phyloP scores from a whole-genome alignment of 441 rosid species.

The Populus hybrid region DNA sequence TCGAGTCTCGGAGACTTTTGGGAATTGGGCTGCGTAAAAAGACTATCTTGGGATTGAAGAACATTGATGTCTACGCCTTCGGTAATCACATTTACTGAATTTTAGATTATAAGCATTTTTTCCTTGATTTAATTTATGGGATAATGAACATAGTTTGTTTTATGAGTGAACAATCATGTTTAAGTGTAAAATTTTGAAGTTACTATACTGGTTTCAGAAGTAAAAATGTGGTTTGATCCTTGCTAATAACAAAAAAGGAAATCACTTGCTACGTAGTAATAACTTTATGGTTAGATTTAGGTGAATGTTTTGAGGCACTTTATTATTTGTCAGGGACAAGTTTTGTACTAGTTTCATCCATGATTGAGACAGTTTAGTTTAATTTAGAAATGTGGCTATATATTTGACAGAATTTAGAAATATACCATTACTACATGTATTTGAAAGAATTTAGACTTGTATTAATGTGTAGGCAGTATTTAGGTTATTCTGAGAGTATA shows the following conservation, averaged over 20 bases:
- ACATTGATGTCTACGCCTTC: constrained; percentile 84
- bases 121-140: neutral
- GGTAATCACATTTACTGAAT: constrained; percentile 35
- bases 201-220: neutral
- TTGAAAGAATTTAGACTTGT: no score
- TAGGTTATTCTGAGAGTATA: neutral
- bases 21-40: constrained; percentile 85
- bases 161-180: neutral
- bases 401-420: no score
- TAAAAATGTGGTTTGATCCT: neutral
- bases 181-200: neutral
- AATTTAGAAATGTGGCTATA: neutral
- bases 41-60: constrained; percentile 73
- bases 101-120: neutral
- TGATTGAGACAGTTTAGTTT: neutral
- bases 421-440: no score
- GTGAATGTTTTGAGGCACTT: neutral
- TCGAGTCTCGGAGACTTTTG: constrained; percentile 54
- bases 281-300: neutral
- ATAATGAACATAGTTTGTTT: neutral
- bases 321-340: neutral
- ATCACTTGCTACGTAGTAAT: neutral
- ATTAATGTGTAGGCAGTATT: neutral
- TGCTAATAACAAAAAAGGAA: neutral
- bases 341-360: neutral